These are phyloP conservation scores for Torulaspora indica DNA, from an alignment of 805 yeast genomes.

Conservation along the genomic window DNA sequence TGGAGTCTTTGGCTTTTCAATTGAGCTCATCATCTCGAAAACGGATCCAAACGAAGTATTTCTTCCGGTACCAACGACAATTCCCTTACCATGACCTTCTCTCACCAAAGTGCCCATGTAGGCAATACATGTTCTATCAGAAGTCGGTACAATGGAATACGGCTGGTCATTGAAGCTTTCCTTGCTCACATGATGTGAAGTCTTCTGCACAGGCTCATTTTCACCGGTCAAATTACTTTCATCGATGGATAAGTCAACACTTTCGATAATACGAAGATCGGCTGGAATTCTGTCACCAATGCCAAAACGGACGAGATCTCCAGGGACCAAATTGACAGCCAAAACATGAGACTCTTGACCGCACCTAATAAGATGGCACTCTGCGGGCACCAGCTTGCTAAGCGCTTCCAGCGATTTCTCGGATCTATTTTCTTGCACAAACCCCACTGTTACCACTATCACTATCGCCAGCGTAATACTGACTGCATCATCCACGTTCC, in stretches of 20 bases:
- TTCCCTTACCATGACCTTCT: slow-evolving; percentile 91
- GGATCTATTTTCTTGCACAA: slow-evolving; percentile 93
- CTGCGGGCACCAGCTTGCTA: slow-evolving; percentile 92
- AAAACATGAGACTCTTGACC: slow-evolving; percentile 74
- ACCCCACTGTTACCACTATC: slow-evolving; percentile 94
- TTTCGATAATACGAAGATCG: slow-evolving; percentile 73
- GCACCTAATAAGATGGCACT: slow-evolving; percentile 83
- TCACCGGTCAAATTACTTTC: slow-evolving; percentile 97
- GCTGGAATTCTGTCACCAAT: slow-evolving; percentile 98
- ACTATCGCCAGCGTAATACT: slow-evolving; percentile 86
- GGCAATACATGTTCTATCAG: slow-evolving; percentile 73
- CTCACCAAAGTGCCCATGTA: slow-evolving; percentile 97
- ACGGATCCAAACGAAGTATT: slow-evolving; percentile 93
- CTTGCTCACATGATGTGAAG: slow-evolving; percentile 41
- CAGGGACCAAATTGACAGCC: slow-evolving; percentile 89
- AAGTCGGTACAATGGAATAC: slow-evolving; percentile 46
- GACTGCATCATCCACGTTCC: slow-evolving; percentile 95
- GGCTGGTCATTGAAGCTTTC: slow-evolving; percentile 29
- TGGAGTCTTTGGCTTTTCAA: slow-evolving; percentile 97
- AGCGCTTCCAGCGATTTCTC: slow-evolving; percentile 93
- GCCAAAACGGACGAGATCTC: slow-evolving; percentile 82
- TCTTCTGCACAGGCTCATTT: slow-evolving; percentile 77
- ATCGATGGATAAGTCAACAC: slow-evolving; percentile 79
- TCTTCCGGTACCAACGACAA: slow-evolving; percentile 85
- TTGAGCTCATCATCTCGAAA: slow-evolving; percentile 89